These are phyloP conservation scores for Ceratocystiopsis sp. DNA, from an alignment of 2,329 filamentous ascomycete genomes.

Conservation along the genomic window DNA sequence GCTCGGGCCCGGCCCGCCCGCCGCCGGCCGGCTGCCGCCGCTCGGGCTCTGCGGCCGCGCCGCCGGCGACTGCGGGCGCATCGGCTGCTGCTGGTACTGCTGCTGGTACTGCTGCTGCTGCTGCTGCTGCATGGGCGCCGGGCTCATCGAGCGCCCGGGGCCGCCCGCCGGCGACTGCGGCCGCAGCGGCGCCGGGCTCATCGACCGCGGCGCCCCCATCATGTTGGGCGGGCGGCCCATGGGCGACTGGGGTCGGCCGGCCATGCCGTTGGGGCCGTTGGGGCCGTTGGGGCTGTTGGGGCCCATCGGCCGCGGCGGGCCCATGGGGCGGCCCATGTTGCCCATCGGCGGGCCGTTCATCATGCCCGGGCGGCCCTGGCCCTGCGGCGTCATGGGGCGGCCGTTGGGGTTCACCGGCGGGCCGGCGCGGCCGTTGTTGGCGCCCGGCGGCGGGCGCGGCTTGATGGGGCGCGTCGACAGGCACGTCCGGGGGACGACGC, in stretches of 20 bases:
- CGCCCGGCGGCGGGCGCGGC: slow-evolving; percentile 44
- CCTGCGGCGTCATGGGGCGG: neutral
- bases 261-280: slow-evolving; percentile 1
- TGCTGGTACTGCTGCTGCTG: too few relatives aligned
- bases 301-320: slow-evolving; percentile 12
- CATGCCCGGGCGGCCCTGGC: neutral
- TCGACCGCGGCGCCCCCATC: too few relatives aligned
- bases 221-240: neutral
- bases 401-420: slow-evolving; percentile 32
- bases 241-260: slow-evolving; percentile 5
- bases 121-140: slow-evolving; percentile 24
- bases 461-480: slow-evolving; percentile 84
- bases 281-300: slow-evolving; percentile 16
- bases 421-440: slow-evolving; percentile 21
- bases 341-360: slow-evolving; percentile 4
- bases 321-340: slow-evolving; percentile 16
- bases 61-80: slow-evolving; percentile 18
- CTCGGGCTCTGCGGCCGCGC: slow-evolving; percentile 24
- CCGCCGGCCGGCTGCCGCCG: slow-evolving; percentile 11
- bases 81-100: too few relatives aligned
- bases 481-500: slow-evolving; percentile 86
- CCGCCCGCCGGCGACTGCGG: slow-evolving; percentile 17
- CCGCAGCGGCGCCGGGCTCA: neutral
- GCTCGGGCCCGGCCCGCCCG: slow-evolving; percentile 25
- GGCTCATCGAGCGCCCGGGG: slow-evolving; percentile 18